These are phyloP conservation scores for Gorgonomyces haynaldii DNA, from an alignment of 192 early-diverging fungal genomes.

Conservation along the genomic window DNA sequence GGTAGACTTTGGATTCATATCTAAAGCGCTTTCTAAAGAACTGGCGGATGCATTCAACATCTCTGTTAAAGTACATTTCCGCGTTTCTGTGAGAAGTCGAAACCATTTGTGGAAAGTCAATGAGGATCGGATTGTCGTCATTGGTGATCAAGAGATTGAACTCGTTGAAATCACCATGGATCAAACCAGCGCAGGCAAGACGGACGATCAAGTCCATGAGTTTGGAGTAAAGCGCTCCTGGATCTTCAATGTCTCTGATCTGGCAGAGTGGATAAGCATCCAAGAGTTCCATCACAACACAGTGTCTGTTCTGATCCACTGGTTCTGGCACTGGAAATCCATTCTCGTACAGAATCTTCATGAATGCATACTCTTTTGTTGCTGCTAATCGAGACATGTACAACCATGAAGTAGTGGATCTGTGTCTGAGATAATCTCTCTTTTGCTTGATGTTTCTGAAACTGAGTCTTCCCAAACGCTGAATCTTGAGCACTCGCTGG, in stretches of 20 bases:
- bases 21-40: slow-evolving; percentile 85
- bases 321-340: slow-evolving; percentile 94
- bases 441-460: slow-evolving; percentile 96
- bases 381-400: slow-evolving; percentile 98
- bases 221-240: slow-evolving; percentile 83
- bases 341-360: slow-evolving; percentile 92
- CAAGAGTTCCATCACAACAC: slow-evolving; percentile 91
- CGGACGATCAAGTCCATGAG: slow-evolving; percentile 95
- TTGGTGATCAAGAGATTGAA: slow-evolving; percentile 91
- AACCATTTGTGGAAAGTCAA: slow-evolving; percentile 99
- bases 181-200: slow-evolving; percentile 85
- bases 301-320: slow-evolving; percentile 87
- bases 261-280: slow-evolving; percentile 93
- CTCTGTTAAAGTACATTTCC: slow-evolving; percentile 96
- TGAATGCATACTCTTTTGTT: slow-evolving; percentile 97
- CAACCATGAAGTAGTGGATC: slow-evolving; percentile 96
- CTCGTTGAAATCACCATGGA: slow-evolving; percentile 99
- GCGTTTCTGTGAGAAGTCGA: slow-evolving; percentile 93
- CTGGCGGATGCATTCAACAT: slow-evolving; percentile 92
- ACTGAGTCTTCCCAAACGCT: slow-evolving; percentile 88
- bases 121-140: slow-evolving; percentile 71
- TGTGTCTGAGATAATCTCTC: slow-evolving; percentile 90
- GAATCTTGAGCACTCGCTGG: slow-evolving; percentile 91
- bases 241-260: slow-evolving; percentile 70
- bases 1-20: slow-evolving; percentile 86